Conservation (phyloP, 2,329 filamentous ascomycete genomes). For the Ilyonectria sp. region DNA sequence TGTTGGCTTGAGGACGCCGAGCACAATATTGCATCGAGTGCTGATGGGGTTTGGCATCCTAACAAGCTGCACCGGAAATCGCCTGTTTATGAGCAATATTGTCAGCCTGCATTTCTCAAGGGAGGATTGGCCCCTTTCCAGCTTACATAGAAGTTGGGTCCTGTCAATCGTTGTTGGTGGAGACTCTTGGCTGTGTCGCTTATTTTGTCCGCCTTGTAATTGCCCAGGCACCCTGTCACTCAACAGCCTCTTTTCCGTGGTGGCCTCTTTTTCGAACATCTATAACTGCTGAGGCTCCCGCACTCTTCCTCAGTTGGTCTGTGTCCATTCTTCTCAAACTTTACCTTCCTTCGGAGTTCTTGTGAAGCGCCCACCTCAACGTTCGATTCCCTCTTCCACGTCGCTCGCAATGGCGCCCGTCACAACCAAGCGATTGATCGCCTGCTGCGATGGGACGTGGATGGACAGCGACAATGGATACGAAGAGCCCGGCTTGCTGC, state of each 20-base stretch:
- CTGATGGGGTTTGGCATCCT: not conserved
- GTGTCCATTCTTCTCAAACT: not conserved
- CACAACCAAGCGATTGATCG: constrained; percentile 62
- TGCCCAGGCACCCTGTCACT: constrained; percentile 14
- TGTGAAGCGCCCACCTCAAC: not conserved
- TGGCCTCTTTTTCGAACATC: not conserved
- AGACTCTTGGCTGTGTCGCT: constrained; percentile 40
- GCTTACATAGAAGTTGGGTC: constrained; percentile 26
- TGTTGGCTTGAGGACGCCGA: not conserved
- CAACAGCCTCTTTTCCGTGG: constrained; percentile 9
- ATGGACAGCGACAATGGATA: constrained; percentile 67
- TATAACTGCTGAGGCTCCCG: not conserved
- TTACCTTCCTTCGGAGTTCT: not conserved
- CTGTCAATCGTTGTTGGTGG: constrained; percentile 36
- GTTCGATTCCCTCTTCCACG: not conserved
- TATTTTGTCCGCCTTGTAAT: constrained; percentile 38
- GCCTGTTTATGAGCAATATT: not conserved
- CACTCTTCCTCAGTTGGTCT: not conserved
- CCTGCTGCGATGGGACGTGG: constrained; percentile 70
- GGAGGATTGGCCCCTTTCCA: not conserved
- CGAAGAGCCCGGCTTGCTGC: constrained; percentile 56
- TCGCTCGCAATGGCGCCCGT: constrained; percentile 1
- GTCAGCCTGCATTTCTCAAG: not conserved
- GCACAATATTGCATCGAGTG: not conserved
- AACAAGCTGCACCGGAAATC: not conserved